Evolutionary conservation across 495 filamentous ascomycete genomes (phyloP), one percentile per base, ranked within the genome.

Genomic region (Tuber magnatum): DNA sequence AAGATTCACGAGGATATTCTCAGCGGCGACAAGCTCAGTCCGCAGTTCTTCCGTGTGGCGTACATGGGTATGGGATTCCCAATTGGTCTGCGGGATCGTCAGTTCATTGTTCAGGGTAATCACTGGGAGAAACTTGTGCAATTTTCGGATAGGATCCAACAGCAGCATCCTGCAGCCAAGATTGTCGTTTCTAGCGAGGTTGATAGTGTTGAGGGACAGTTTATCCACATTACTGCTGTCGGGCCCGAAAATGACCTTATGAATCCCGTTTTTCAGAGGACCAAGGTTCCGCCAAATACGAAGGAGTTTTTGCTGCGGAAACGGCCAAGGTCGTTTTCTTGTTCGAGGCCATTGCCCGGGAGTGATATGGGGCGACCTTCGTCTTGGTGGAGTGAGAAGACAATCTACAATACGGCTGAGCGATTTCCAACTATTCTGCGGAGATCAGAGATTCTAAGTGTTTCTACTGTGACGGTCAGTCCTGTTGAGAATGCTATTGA

Each of bases 41-140:
- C 92, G 2, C 90, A 93, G 73, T 98, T 97, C 85, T 99, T 96
- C 87, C 92, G 93, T 69, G 94, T 98, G 38, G 86, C 90, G 48
- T 99, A 94, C 85, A 91, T 91, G 81, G 95, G 95, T 32, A 89
- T 98, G 71, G 95, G 96, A 0, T 99, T 98, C 84, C 93, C 93
- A 18, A 70, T 87, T 4, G 90, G 86, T 51, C 81, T 98, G 68
- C 88, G 93, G 71, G 94, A 97, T 82, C 96, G 97, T 84, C 91
- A 97, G 73, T 98, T 93, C 82, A 91, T 99, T 69, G 96, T 94
- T 75, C 92, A 98, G 84, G 93, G 90, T 5, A 88, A 89, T 12
- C 87, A 91, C 2, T 89, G 85, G 7, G 96, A 98, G 82, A 90
- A 90, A 24, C 89, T 92, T 74, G 87, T 90, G 3, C 89, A 88